These are phyloP conservation scores for Kodamaea kaohsiungensis DNA, from an alignment of 805 yeast species.

Conservation along the genomic window DNA sequence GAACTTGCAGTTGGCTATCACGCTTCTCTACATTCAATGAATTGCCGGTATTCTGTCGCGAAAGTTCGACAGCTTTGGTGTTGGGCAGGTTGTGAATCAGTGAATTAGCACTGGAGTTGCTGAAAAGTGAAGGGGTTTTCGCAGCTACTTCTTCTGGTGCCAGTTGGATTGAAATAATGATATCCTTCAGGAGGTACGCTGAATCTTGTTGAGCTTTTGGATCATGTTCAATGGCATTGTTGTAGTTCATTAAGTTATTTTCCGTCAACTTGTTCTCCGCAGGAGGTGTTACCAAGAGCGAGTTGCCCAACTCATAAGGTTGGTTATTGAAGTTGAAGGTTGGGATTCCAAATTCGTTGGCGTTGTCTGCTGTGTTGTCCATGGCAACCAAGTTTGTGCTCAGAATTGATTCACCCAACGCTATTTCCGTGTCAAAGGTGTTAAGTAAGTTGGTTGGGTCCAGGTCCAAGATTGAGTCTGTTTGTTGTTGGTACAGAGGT, in stretches of 20 bases:
- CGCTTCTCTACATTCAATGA: constrained; percentile 8
- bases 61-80: constrained; percentile 15
- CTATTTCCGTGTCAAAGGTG: constrained; percentile 36
- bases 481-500: constrained; percentile 4
- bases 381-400: constrained; percentile 30
- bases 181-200: constrained; percentile 5
- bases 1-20: constrained; percentile 9
- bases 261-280: constrained; percentile 11
- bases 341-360: constrained; percentile 8
- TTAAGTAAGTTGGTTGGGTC: constrained; percentile 13
- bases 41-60: constrained; percentile 15
- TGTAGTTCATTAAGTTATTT: constrained; percentile 20
- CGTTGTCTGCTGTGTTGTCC: constrained; percentile 1
- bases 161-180: constrained; percentile 22
- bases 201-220: constrained; percentile 5
- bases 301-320: background rate
- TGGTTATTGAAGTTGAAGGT: constrained; percentile 16
- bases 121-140: constrained; percentile 57
- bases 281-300: background rate
- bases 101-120: constrained; percentile 46
- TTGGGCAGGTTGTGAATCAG: constrained; percentile 36
- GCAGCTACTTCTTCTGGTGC: constrained; percentile 42
- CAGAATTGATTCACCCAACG: constrained; percentile 40
- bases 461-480: constrained; percentile 7
- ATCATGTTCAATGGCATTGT: constrained; percentile 12